A percentile compares a stretch with the other conserved stretches of the same genome.
phyloP scores from a whole-genome alignment of 163 green algal species.

The Chlamydomonas reinhardtii region DNA sequence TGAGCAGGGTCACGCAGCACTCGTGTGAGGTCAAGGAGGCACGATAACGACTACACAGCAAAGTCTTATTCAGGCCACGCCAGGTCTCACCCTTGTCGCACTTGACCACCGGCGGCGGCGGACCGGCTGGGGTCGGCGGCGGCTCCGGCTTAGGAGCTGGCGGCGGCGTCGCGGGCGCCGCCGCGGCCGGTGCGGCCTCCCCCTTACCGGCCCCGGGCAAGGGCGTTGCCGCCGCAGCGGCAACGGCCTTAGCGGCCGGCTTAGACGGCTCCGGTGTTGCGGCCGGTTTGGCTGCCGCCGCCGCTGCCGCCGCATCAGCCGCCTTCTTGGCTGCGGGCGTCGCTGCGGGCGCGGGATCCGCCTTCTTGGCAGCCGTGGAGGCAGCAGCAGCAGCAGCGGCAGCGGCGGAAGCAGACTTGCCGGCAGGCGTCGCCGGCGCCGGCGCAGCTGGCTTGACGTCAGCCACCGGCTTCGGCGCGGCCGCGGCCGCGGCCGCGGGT shows the following conservation, averaged over 20 bases:
- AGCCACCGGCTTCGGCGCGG: background rate
- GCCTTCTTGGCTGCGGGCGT: background rate
- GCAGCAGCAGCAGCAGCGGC: background rate
- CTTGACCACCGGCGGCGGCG: conserved; percentile 12
- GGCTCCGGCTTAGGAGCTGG: background rate
- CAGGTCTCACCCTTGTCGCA: conserved; percentile 4
- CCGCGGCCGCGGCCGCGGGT: background rate
- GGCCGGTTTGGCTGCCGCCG: background rate
- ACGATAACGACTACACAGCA: no score
- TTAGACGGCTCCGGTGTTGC: no score
- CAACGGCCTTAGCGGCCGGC: background rate
- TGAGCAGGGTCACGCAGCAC: no score
- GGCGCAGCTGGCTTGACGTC: background rate
- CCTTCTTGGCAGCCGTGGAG: background rate
- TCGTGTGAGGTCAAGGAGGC: no score
- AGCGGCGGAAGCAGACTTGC: background rate
- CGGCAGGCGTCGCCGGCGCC: background rate
- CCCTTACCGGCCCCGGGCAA: no score
- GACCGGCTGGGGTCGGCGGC: background rate
- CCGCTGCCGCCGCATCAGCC: background rate
- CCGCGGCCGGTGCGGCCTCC: no score
- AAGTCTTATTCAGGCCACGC: no score
- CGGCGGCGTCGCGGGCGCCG: background rate
- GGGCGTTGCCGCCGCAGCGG: no score
- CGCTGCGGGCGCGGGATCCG: background rate